These are phyloP conservation scores for Colletotrichum karsti DNA, from an alignment of 2,329 filamentous ascomycete genomes.

Conservation along the genomic window DNA sequence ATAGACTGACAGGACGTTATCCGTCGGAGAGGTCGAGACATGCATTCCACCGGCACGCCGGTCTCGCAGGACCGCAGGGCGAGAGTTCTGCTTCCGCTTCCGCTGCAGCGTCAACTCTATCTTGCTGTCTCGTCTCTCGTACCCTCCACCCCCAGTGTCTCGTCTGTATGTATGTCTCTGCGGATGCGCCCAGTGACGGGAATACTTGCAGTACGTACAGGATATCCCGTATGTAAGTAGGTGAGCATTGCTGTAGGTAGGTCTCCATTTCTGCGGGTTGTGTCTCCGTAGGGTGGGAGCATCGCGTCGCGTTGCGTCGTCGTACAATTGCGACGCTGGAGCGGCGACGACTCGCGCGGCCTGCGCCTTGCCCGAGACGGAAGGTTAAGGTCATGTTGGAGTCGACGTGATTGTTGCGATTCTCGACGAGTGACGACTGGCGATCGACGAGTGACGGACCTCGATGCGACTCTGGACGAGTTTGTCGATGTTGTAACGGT, in stretches of 20 bases:
- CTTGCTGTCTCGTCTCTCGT: not conserved
- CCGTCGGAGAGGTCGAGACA: conserved; percentile 4
- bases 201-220: not conserved
- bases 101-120: not conserved
- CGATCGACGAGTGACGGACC: conserved; percentile 9
- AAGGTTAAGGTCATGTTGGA: not conserved
- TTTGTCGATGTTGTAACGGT: not conserved
- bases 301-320: conserved; percentile 17
- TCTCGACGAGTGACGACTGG: not conserved
- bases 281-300: conserved; percentile 11
- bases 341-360: conserved; percentile 20
- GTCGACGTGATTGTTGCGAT: not conserved
- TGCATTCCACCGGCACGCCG: not conserved
- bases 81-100: not conserved
- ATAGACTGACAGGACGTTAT: not conserved
- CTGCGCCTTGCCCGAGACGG: conserved; percentile 9
- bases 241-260: not conserved
- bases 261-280: not conserved
- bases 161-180: conserved; percentile 1
- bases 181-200: not conserved
- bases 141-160: not conserved
- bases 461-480: not conserved
- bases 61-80: not conserved
- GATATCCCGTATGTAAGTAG: not conserved
- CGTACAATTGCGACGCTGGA: conserved; percentile 18